Conservation (phyloP, 2,329 filamentous ascomycete species). For the Colletotrichum lindemuthianum region DNA sequence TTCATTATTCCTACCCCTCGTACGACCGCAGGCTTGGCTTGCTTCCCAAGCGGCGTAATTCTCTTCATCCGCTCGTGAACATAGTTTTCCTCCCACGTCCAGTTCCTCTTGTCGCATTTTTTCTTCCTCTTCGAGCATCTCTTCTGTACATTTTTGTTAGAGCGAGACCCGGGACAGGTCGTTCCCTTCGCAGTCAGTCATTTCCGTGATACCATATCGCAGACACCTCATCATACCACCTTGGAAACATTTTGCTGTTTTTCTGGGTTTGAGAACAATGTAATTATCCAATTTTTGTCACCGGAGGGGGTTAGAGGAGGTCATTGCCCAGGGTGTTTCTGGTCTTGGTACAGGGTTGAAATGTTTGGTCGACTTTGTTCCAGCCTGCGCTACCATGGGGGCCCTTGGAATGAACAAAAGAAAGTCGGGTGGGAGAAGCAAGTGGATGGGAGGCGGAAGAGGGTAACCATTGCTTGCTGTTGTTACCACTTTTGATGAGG, state of each 20-base stretch:
- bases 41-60: constrained; percentile 29
- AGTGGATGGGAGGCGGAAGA: too few species aligned
- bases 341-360: too few species aligned
- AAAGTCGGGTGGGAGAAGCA: background rate
- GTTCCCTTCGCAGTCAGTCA: constrained; percentile 37
- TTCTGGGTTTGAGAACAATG: constrained; percentile 27
- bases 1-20: constrained; percentile 1
- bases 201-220: constrained; percentile 38
- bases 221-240: constrained; percentile 25
- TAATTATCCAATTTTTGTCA: constrained; percentile 34
- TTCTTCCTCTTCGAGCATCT: constrained; percentile 22
- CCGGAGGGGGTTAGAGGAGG: constrained; percentile 14
- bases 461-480: too few species aligned
- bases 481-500: too few species aligned
- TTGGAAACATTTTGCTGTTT: constrained; percentile 6
- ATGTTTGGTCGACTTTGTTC: background rate
- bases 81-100: constrained; percentile 21
- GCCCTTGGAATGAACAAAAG: background rate
- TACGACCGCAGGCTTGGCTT: constrained; percentile 28
- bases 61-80: constrained; percentile 33
- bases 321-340: background rate
- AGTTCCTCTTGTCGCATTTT: constrained; percentile 4
- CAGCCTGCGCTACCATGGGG: background rate
- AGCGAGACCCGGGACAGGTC: constrained; percentile 38
- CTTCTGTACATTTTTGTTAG: constrained; percentile 37